Conservation (phyloP, 2,329 filamentous ascomycete genomes). For the Albophoma yamanashiensis region DNA sequence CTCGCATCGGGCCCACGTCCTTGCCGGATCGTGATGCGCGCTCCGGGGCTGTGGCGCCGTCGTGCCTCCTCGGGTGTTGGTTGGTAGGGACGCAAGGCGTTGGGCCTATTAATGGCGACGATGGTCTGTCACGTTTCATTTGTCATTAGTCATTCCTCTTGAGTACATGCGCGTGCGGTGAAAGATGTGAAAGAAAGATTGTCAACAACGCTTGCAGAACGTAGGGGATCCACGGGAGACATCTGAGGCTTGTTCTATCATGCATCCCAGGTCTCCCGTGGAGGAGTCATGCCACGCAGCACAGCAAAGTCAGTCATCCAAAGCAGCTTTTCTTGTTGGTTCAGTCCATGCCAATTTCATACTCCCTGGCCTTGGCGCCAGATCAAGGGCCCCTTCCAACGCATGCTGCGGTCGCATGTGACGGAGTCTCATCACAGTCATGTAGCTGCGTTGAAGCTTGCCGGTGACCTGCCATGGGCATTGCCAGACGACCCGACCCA, state of each 20-base stretch:
- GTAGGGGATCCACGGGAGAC: slow-evolving; percentile 6
- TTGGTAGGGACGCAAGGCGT: not conserved
- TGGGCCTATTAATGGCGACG: slow-evolving; percentile 8
- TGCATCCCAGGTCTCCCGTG: slow-evolving; percentile 14
- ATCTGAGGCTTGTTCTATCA: slow-evolving; percentile 11
- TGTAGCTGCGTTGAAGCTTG: not conserved
- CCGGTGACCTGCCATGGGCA: not conserved
- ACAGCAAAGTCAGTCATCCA: slow-evolving; percentile 5
- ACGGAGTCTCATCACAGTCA: not conserved
- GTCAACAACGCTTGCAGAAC: not conserved
- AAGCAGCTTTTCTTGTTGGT: not conserved
- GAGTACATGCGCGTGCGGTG: not conserved
- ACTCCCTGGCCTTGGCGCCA: not conserved
- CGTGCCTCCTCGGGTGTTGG: not conserved
- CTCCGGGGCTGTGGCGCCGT: not conserved
- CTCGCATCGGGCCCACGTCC: not conserved
- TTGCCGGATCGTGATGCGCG: not conserved
- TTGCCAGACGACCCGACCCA: not conserved
- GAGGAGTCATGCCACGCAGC: slow-evolving; percentile 14
- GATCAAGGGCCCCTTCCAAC: not conserved
- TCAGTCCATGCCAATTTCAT: not conserved
- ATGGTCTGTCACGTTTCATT: slow-evolving; percentile 10
- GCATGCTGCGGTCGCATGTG: not conserved
- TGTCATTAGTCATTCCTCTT: slow-evolving; percentile 6
- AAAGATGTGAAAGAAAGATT: not conserved